phyloP scores from a whole-genome alignment of 768 basidiomycete genomes.

The Pleurotus djamor region DNA sequence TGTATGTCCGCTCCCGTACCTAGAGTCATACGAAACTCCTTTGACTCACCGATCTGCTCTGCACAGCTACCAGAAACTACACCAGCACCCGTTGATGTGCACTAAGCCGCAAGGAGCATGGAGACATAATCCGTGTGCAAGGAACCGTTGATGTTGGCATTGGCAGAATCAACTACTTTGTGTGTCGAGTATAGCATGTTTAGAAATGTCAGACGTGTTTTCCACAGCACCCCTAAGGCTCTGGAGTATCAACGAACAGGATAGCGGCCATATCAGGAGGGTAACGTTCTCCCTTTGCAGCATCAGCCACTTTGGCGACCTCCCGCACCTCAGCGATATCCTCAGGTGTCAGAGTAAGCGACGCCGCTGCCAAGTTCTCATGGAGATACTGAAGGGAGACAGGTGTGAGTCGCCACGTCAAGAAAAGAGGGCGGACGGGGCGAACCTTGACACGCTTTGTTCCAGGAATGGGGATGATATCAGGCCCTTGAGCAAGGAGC shows the following conservation, averaged over 20 bases:
- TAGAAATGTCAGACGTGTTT: no score
- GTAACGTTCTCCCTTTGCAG: slow-evolving; percentile 27
- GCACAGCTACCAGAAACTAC: no score
- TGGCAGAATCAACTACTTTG: no score
- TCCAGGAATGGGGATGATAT: slow-evolving; percentile 48
- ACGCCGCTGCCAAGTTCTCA: slow-evolving; percentile 38
- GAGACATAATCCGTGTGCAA: no score
- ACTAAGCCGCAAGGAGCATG: no score
- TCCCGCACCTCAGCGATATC: slow-evolving; percentile 33
- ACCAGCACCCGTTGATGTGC: no score
- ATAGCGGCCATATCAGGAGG: slow-evolving; percentile 20
- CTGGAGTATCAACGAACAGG: slow-evolving; percentile 32
- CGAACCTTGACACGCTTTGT: slow-evolving; percentile 36
- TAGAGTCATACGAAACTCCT: no score
- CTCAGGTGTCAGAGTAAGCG: slow-evolving; percentile 29
- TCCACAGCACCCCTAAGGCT: no score
- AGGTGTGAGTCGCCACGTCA: slow-evolving; percentile 6
- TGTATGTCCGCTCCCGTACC: no score
- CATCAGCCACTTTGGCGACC: slow-evolving; percentile 30
- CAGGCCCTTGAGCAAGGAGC: slow-evolving; percentile 44
- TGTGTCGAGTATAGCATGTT: no score
- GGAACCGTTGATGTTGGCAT: no score
- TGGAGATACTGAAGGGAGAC: slow-evolving; percentile 27
- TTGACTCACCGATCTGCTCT: no score
- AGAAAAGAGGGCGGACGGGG: not conserved